Evolutionary conservation across 495 filamentous ascomycete species (phyloP), one percentile per base, ranked within the genome.

Genomic region (Aspergillus baeticus): DNA sequence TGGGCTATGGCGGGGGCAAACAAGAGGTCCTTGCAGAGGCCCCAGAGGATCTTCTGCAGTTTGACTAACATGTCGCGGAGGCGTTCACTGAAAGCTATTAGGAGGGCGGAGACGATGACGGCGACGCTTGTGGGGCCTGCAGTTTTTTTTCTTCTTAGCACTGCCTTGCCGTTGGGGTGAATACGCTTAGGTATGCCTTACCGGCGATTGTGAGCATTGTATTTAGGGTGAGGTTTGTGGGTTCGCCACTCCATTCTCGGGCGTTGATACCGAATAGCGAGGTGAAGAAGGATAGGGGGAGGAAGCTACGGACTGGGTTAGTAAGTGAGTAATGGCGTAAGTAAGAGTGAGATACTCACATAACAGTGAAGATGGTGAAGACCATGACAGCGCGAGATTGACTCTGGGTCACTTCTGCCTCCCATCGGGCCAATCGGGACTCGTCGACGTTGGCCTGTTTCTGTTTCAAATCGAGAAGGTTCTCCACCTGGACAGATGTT

Each of bases 401-500:
- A 35, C 77, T 79, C 29, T 81, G 81, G 0, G 85, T 83, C 0
- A 86, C 80, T 54, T 87, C 82, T 6, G 83, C 81, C 53, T 87
- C 82, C 55, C 84, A 71, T 1, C 85, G 75, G 2, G 85, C 84
- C 66, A 84, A 79, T 36, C 84, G 82, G 6, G 84, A 81, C 55
- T 88, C 85, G 60, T 87, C 83, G 1, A 87, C 82, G 57, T 87
- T 85, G 1, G 84, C 84, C 55, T 88, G 85, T 26, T 85, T 84
- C 52, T 87, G 84, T 44, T 84, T 84, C 68, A 88, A 82, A 64
- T 87, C 83, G 8, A 87, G 77, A 10, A 87, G 76, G 34, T 85
- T 85, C 56, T 86, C 82, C 51, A 84, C 86, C 78, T 85, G 15
- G 8, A 53, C 1, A 41, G 6, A 10, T 23, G 26, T 29, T 8